Percentiles rank a stretch among this genome's conserved stretches.
Conservation (phyloP, 2,329 filamentous ascomycete genomes). For the Emericellopsis atlantica region DNA sequence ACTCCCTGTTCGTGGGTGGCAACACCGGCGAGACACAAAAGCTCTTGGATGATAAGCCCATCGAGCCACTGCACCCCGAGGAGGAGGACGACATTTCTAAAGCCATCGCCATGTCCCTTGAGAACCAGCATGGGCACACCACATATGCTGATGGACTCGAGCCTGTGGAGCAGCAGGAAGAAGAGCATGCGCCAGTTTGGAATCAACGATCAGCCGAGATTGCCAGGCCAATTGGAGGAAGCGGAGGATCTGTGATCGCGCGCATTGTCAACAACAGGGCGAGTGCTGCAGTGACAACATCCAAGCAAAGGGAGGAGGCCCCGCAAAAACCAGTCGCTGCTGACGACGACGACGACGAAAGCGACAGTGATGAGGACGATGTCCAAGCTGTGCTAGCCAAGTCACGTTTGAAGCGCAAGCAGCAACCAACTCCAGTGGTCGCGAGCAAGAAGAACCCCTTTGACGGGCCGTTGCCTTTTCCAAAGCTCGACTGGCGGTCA, state of each 20-base stretch:
- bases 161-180: conserved; percentile 19
- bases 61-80: conserved; percentile 23
- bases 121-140: conserved; percentile 38
- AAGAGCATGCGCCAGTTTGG: conserved; percentile 42
- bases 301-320: conserved; percentile 8
- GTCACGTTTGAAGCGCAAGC: conserved; percentile 47
- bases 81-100: conserved; percentile 54
- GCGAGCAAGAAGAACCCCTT: conserved; percentile 51
- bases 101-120: conserved; percentile 77
- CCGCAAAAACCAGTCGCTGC: background rate
- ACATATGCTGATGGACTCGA: conserved; percentile 1
- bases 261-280: conserved; percentile 64
- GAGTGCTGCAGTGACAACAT: conserved; percentile 42
- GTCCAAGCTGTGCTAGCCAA: conserved; percentile 63
- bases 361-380: conserved; percentile 65
- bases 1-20: conserved; percentile 35
- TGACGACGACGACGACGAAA: conserved; percentile 21
- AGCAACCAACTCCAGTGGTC: conserved; percentile 21
- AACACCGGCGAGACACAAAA: conserved; percentile 10
- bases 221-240: conserved; percentile 36
- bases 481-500: conserved; percentile 64
- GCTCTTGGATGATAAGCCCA: conserved; percentile 14
- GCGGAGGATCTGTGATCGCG: conserved; percentile 51
- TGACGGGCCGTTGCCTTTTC: conserved; percentile 78
- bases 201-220: conserved; percentile 37